phyloP scores from a whole-genome alignment of 2,329 filamentous ascomycete genomes.

The Hypocreales sp. region DNA sequence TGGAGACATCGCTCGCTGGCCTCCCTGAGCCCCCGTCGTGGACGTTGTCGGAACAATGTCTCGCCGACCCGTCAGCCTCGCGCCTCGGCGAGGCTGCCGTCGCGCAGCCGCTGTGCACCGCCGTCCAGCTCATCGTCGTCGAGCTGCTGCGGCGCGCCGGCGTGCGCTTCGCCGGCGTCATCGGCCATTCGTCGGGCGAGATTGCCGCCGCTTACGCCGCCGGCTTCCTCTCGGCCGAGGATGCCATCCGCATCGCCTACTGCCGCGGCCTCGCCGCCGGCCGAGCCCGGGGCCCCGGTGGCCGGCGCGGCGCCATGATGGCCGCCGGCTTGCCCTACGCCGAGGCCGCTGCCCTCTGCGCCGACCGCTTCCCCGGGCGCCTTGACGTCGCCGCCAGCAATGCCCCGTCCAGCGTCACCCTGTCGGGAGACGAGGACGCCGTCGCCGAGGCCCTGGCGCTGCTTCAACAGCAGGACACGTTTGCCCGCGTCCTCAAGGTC shows the following conservation, averaged over 20 bases:
- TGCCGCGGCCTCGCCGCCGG: conserved; percentile 2
- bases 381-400: conserved; percentile 18
- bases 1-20: not conserved
- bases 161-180: conserved; percentile 13
- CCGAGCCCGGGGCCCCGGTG: not conserved
- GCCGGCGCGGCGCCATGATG: conserved; percentile 6
- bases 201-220: conserved; percentile 24
- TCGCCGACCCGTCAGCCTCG: not conserved
- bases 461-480: conserved; percentile 9
- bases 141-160: conserved; percentile 17
- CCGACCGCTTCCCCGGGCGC: conserved; percentile 8
- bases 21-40: conserved; percentile 2
- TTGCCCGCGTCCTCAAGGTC: conserved; percentile 11
- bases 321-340: conserved; percentile 7
- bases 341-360: conserved; percentile 1
- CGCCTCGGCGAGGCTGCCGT: conserved; percentile 3
- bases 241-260: conserved; percentile 4
- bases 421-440: conserved; percentile 12
- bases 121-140: conserved; percentile 23
- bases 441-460: conserved; percentile 9
- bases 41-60: conserved; percentile 1
- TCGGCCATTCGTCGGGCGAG: conserved; percentile 25
- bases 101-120: conserved; percentile 17
- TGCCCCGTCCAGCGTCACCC: conserved; percentile 11
- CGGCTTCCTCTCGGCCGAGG: conserved; percentile 3